Evolutionary conservation across 2,329 filamentous ascomycete species (phyloP).

Genomic region (Fusarium equiseti): DNA sequence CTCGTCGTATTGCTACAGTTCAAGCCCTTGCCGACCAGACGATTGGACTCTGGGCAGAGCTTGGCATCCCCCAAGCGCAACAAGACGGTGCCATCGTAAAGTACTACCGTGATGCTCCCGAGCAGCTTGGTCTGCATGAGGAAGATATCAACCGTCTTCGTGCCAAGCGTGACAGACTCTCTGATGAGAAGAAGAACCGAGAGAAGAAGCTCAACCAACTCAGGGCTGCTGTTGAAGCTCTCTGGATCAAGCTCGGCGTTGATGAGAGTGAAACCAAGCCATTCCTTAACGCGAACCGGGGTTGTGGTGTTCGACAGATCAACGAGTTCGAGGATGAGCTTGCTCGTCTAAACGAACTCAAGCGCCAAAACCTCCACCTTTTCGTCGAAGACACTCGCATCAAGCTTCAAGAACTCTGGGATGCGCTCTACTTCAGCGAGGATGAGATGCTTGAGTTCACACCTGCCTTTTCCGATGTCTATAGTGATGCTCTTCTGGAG

Average conservation of each 20-base stretch:
- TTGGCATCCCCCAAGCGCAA: conserved; percentile 93
- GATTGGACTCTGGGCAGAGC: conserved; percentile 94
- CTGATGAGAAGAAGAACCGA: conserved; percentile 88
- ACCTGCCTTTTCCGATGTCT: conserved; percentile 96
- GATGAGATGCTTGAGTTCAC: conserved; percentile 99
- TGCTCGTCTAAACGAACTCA: conserved; percentile 86
- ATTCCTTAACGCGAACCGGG: conserved; percentile 88
- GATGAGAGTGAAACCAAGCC: conserved; percentile 85
- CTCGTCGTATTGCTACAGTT: conserved; percentile 81
- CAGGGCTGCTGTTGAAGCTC: conserved; percentile 78
- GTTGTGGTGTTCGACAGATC: conserved; percentile 90
- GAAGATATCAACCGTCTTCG: conserved; percentile 83
- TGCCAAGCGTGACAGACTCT: conserved; percentile 81
- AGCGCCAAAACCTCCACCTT: conserved; percentile 92
- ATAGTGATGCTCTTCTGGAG: conserved; percentile 93
- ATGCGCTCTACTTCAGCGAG: conserved; percentile 91
- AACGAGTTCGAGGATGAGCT: conserved; percentile 97
- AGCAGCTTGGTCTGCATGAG: conserved; percentile 92
- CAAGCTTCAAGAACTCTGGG: conserved; percentile 95
- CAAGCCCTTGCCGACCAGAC: conserved; percentile 83
- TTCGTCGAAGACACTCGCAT: conserved; percentile 95
- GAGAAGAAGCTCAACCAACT: conserved; percentile 84
- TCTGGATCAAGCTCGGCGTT: conserved; percentile 90
- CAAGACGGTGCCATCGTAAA: conserved; percentile 90
- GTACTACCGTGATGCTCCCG: conserved; percentile 88